Conservation (phyloP, 306 rosid genomes). For the Ormosia semicastrata region DNA sequence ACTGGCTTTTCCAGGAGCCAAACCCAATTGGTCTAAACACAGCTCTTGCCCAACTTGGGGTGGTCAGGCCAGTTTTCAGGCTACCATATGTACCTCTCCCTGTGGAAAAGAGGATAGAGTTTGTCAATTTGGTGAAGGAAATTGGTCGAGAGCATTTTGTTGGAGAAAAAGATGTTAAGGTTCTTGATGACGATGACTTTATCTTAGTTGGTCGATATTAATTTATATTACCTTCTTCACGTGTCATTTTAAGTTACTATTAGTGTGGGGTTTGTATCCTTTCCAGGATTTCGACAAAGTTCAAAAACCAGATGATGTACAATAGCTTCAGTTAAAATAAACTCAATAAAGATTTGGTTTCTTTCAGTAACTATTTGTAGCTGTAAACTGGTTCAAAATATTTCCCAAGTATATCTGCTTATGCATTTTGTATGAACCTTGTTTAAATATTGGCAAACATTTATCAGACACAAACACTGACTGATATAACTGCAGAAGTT, state of each 20-base stretch:
- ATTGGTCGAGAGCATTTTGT: constrained; percentile 79
- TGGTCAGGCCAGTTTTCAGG: constrained; percentile 86
- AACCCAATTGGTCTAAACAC: constrained; percentile 69
- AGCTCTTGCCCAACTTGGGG: constrained; percentile 91
- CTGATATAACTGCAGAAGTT: neutral
- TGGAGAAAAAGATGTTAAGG: constrained; percentile 64
- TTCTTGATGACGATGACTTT: constrained; percentile 59
- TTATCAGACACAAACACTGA: neutral
- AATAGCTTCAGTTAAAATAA: neutral
- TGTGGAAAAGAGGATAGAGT: constrained; percentile 69
- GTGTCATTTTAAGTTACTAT: neutral
- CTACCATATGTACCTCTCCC: constrained; percentile 83
- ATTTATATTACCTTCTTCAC: neutral
- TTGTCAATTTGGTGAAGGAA: constrained; percentile 65
- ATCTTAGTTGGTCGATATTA: constrained; percentile 24
- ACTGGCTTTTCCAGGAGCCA: constrained; percentile 78
- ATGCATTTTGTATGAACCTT: neutral
- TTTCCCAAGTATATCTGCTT: neutral
- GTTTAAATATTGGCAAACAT: neutral
- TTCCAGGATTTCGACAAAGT: neutral
- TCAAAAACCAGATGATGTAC: neutral
- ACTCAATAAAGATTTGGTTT: neutral
- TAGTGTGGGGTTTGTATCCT: neutral
- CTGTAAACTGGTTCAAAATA: neutral
- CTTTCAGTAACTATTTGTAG: neutral